Conservation (phyloP, 352 stramenopile species). For the Pythium aquatile region DNA sequence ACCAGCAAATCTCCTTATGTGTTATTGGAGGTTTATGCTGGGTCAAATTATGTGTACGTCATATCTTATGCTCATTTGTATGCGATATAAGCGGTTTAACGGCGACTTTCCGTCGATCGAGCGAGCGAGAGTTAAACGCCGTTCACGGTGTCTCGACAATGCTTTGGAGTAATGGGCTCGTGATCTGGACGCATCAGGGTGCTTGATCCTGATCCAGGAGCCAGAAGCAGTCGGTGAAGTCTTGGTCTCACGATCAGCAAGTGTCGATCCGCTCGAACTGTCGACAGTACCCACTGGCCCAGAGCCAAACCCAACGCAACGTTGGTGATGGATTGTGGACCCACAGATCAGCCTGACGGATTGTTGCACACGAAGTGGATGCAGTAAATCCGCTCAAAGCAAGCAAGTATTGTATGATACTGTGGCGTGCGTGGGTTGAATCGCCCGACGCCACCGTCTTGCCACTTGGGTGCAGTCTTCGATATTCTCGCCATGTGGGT, state of each 20-base stretch:
- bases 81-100: neutral
- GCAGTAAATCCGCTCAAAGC: neutral
- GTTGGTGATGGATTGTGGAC: neutral
- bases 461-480: neutral
- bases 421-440: neutral
- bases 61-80: neutral
- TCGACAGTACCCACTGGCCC: neutral
- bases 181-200: neutral
- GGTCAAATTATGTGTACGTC: neutral
- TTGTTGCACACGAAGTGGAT: conserved; percentile 3
- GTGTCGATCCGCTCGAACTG: neutral
- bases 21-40: neutral
- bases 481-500: neutral
- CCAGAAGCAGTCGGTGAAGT: neutral
- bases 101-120: no score
- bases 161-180: neutral
- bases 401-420: neutral
- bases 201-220: neutral
- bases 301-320: neutral
- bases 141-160: neutral
- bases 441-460: neutral
- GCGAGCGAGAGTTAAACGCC: no score
- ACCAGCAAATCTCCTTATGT: neutral
- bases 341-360: neutral
- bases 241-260: neutral